Evolutionary conservation across 768 basidiomycete genomes (phyloP).

Genomic region (Tephrocybe sp.): DNA sequence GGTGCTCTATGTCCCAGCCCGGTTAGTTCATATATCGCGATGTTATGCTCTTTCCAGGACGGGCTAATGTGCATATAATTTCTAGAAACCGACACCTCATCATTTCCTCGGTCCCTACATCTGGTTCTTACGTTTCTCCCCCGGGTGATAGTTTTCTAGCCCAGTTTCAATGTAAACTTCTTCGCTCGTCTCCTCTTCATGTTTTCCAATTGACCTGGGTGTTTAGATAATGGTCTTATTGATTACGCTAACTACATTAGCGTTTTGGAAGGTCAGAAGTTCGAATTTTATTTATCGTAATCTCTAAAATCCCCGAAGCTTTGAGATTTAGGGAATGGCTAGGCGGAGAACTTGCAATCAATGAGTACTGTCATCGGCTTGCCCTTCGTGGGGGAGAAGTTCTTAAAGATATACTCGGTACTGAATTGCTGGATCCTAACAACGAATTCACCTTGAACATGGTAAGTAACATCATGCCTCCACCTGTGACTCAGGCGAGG

Average conservation of each 20-base stretch:
- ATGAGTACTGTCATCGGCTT: background rate
- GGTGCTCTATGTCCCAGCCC: background rate
- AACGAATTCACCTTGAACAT: background rate
- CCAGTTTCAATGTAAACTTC: background rate
- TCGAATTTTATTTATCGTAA: background rate
- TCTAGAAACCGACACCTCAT: conserved; percentile 1
- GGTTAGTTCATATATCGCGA: no score
- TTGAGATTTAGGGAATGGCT: background rate
- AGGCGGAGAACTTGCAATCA: background rate
- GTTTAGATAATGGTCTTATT: background rate
- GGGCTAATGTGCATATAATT: background rate
- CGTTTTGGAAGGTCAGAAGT: background rate
- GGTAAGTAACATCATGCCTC: no score
- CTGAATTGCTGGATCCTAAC: background rate
- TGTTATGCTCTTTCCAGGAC: no score
- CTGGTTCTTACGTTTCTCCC: conserved; percentile 1
- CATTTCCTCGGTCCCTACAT: background rate
- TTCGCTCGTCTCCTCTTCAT: background rate
- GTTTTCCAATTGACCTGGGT: background rate
- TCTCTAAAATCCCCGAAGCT: background rate
- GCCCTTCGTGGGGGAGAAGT: background rate
- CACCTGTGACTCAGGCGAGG: no score
- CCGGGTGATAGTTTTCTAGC: background rate
- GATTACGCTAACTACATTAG: conserved; percentile 3
- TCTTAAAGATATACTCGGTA: background rate